Evolutionary conservation across 768 basidiomycete species (phyloP), one percentile per base, ranked within the genome.

Genomic region (Leccinum subgranulosum): DNA sequence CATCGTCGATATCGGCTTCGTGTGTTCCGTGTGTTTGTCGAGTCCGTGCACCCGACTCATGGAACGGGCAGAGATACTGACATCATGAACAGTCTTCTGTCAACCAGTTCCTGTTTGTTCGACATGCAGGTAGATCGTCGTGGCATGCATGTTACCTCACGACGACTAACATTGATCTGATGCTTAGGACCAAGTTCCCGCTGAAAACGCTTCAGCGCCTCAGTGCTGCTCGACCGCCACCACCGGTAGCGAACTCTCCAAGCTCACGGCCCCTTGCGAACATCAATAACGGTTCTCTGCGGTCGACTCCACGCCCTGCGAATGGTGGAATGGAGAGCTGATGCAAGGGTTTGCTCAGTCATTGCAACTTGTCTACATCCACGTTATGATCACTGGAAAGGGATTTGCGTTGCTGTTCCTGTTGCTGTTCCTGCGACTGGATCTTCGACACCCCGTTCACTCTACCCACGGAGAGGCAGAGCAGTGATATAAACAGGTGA

Each of bases 21-120:
- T 99, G 21, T 99, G 97, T 71, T 96, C 94, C n/a, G 94, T 99
- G 31, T 99, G 97, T 71, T 75, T 99, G 29, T 96, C 94, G 27
- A 98, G 95, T 97, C 64, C 56, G 92, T 80, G 23, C 39, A 41
- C 8, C 15, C 14, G 11, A 15, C 6, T 6, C 36, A 6, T 23
- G 15, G 48, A 29, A 31, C 11, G 6, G 17, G 14, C 6, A 21
- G 15, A 41, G n/a, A 23, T 54, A 48, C 60, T 72, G 14, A 70
- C 25, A 46, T 34, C 29, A 5, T 56, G 31, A 28, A 33, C 64
- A 97, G 95, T 97, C 66, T 97, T 96, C 72, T 97, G 95, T 67
- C 85, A 91, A 64, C 95, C 95, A 3, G 84, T 93, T 15, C 92
- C 95, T 1, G 92, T 96, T 41, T 97, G 94, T 67, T 90, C 90